phyloP scores from a whole-genome alignment of 805 yeast species.

The Starmerella riodocensis region DNA sequence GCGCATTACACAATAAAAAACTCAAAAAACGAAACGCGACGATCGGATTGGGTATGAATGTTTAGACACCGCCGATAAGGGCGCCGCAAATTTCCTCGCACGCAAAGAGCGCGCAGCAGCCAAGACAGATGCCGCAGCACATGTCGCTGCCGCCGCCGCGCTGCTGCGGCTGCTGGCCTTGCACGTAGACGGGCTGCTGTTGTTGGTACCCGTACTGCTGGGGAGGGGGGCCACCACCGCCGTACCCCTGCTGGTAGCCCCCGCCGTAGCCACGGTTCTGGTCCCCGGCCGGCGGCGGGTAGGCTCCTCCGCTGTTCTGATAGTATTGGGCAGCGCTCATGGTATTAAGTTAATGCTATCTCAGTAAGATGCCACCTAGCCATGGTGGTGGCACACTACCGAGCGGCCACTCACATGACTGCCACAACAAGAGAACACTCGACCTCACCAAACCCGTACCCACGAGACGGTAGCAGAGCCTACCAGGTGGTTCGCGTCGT shows the following conservation, averaged over 20 bases:
- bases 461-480: too few relatives aligned
- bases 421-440: too few relatives aligned
- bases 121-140: constrained; percentile 21
- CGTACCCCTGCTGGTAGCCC: constrained; percentile 22
- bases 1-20: too few relatives aligned
- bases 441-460: too few relatives aligned
- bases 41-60: too few relatives aligned
- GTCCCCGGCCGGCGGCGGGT: constrained; percentile 7
- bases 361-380: too few relatives aligned
- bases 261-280: constrained; percentile 16
- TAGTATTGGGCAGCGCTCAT: constrained; percentile 19
- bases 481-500: too few relatives aligned
- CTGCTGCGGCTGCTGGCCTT: constrained; percentile 23
- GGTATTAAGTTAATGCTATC: background rate
- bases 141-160: constrained; percentile 21
- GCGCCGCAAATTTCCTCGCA: constrained; percentile 20
- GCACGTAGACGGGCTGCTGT: constrained; percentile 29
- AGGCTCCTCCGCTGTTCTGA: constrained; percentile 13
- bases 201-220: constrained; percentile 23
- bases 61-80: background rate
- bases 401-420: too few relatives aligned
- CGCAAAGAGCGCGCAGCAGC: constrained; percentile 20
- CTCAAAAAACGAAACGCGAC: too few relatives aligned
- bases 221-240: constrained; percentile 19
- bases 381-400: too few relatives aligned